Evolutionary conservation across 2,329 filamentous ascomycete genomes (phyloP), one percentile per base, ranked within the genome.

Genomic region (Trichoderma atrobrunneum): DNA sequence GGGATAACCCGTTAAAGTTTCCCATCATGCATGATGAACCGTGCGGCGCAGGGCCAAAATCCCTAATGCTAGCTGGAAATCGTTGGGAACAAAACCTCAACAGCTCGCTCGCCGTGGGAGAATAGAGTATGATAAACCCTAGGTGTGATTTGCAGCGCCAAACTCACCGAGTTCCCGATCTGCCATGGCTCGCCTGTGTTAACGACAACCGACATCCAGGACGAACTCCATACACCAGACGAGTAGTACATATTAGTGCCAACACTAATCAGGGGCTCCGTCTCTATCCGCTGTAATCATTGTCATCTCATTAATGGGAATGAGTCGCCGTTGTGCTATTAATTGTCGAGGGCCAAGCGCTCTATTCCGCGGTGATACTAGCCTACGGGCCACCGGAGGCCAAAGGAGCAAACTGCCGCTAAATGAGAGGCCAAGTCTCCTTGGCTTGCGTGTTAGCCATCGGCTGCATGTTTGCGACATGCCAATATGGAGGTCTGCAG

Each of bases 21-120:
- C 36, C 26, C 65, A 39, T 70, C 66, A 70, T 70, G 66, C 66
- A 70, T 32, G 66, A 32, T 70, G 36, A 61, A 48, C 66, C 56
- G 66, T 69, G 66, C 66, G 39, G 54, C 4, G 63, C 8, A 66
- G 30, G 36, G 56, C 24, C 5, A 43, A 26, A 59, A 26, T 48
- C 36, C 51, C 18, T 48, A 21, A 21, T 12, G 16, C 34, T 14
- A 61, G 66, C 56, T 51, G 56, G 48, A 26, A 26, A 12, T 6
- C 34, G 14, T 30, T 28, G 54, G 36, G 66, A 60, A 28, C 26
- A 5, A 60, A 32, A 24, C 16, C 34, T 36, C n/a, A 24, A 26
- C n/a, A 36, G 34, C 51, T 57, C 32, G 24, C 7, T 24, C 34
- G 3, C 34, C 6, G 14, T 60, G n/a, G 21, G n/a, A 51, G 26